A percentile compares a stretch with the other conserved stretches of the same genome.
phyloP scores from a whole-genome alignment of 345 rosid genomes.

The Laguncularia racemosa region DNA sequence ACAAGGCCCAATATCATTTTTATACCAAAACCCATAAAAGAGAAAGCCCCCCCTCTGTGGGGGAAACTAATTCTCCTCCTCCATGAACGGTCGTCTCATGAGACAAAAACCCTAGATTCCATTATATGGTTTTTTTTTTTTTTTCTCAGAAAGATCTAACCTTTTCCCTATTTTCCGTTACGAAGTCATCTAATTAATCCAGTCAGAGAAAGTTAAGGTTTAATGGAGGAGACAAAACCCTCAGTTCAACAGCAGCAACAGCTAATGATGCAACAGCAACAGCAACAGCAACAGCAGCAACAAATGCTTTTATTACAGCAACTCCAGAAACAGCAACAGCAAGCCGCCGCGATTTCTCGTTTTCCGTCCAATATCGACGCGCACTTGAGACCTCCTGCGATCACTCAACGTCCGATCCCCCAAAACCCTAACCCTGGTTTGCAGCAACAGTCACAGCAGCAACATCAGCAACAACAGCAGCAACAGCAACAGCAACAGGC shows the following conservation, averaged over 20 bases:
- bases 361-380: slow-evolving; percentile 92
- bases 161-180: too few species aligned
- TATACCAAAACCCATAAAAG: too few species aligned
- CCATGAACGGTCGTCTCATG: too few species aligned
- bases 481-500: slow-evolving; percentile 16
- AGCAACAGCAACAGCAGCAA: slow-evolving; percentile 56
- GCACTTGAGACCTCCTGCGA: slow-evolving; percentile 54
- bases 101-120: too few species aligned
- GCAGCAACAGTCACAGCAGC: slow-evolving; percentile 14
- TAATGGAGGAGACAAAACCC: slow-evolving; percentile 58
- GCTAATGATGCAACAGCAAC: slow-evolving; percentile 25
- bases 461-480: slow-evolving; percentile 12
- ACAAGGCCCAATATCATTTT: too few species aligned
- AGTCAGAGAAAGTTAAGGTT: too few species aligned
- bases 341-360: slow-evolving; percentile 78
- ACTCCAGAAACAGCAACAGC: slow-evolving; percentile 60
- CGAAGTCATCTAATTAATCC: too few species aligned
- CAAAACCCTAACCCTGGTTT: slow-evolving; percentile 29
- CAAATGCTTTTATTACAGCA: slow-evolving; percentile 53
- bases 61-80: too few species aligned
- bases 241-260: slow-evolving; percentile 34
- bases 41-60: too few species aligned
- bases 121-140: too few species aligned
- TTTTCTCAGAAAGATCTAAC: too few species aligned
- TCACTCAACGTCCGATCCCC: slow-evolving; percentile 36